Base-by-base conservation (phyloP, 1,284 basidiomycete species). In the Austroboletus novae-zelandiae region DNA sequence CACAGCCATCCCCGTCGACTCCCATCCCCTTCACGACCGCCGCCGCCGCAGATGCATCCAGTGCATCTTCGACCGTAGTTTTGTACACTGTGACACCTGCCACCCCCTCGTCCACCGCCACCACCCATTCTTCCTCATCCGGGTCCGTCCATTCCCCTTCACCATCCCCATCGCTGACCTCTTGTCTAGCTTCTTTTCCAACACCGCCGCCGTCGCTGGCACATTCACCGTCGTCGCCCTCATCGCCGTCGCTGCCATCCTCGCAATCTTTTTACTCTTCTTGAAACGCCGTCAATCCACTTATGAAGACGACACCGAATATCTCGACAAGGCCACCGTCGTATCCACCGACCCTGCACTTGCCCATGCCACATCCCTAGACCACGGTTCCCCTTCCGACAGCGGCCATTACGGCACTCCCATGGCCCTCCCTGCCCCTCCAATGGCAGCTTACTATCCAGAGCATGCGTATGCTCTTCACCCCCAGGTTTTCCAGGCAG, bases 121-220 rank as follows among this genome's bases (percentile, higher is more conserved):
- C 56, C 4, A 40, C 48, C 1, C 49, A 15, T 0, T 32, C 66
- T 15, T 32, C 66, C 14, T 53, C 63, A 29, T 35, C 50, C 6
- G 46, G 58, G 64, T 68, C 47, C 27, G 60, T 52, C 5, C 13
- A 1, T 9, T 8, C 9, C 10, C 3, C 0, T 2, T 10, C 25
- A 36, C 17, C 3, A 27, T 5, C 36, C 10, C 4, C 13, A 14
- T 14, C 9, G 34, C 9, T 27, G 39, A 25, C 23, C 52, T 3
- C 30, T 27, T 23, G 18, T 34, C 40, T 25, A 79, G 77, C 30
- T 80, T 80, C 60, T 76, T 73, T 66, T 60, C 69, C 32, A 74
- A 77, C 48, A 76, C 73, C 55, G 71, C 65, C 25, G 75, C 74
- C 9, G 76, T 80, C 11, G 76, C 73, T 0, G 76, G 75, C 31